Percentiles rank a stretch among this genome's conserved stretches.
These are phyloP conservation scores for Russula ochroleuca DNA, from an alignment of 768 basidiomycete species.

Conservation along the genomic window DNA sequence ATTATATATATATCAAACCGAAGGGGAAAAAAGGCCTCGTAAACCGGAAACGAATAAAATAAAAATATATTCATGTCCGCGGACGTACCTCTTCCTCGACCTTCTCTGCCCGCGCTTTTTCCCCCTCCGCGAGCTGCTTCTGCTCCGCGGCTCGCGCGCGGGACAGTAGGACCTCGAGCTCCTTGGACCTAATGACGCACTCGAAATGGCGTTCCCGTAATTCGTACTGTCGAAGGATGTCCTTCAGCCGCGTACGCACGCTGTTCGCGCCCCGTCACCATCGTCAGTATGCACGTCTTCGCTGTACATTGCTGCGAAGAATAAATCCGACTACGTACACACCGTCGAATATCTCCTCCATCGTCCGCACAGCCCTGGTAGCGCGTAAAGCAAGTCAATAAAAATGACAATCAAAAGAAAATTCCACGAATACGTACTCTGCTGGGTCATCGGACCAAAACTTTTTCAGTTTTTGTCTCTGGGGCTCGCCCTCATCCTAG, in stretches of 20 bases:
- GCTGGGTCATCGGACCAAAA: constrained; percentile 71
- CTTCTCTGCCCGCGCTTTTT: constrained; percentile 62
- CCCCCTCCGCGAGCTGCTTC: constrained; percentile 74
- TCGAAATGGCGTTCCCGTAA: constrained; percentile 90
- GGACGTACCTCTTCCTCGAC: constrained; percentile 66
- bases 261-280: constrained; percentile 37
- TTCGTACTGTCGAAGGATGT: constrained; percentile 83
- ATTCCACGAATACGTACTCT: constrained; percentile 49
- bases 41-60: constrained; percentile 3
- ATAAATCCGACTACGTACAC: constrained; percentile 55
- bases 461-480: constrained; percentile 68
- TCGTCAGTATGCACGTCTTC: neutral
- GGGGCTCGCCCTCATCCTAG: constrained; percentile 52
- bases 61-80: constrained; percentile 2
- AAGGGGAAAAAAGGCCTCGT: too few species aligned
- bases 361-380: constrained; percentile 60
- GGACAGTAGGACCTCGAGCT: constrained; percentile 82
- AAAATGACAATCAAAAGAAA: neutral
- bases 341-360: constrained; percentile 81
- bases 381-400: neutral
- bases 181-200: constrained; percentile 87
- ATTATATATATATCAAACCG: too few species aligned
- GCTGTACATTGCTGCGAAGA: neutral
- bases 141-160: constrained; percentile 86
- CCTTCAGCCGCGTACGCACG: constrained; percentile 80